Percentiles rank a stretch among this genome's conserved stretches.
Conservation (phyloP, 2,329 filamentous ascomycete genomes). For the Colletotrichum caudatum region DNA sequence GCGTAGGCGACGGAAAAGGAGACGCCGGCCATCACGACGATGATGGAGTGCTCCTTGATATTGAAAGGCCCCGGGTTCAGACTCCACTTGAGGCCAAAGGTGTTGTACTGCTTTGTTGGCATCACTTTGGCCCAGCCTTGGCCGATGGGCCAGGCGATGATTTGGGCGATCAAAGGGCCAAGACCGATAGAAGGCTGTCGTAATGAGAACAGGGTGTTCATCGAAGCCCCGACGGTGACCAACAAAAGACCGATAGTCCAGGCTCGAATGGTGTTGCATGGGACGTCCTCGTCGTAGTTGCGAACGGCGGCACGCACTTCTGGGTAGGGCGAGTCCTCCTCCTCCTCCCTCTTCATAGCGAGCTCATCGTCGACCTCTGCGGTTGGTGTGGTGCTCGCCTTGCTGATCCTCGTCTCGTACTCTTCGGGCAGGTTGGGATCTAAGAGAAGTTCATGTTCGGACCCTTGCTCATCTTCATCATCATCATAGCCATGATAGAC, state of each 20-base stretch:
- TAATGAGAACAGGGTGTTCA: constrained; percentile 74
- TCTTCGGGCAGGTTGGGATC: constrained; percentile 64
- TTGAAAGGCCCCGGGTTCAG: constrained; percentile 79
- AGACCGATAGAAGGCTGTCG: constrained; percentile 72
- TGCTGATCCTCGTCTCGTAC: constrained; percentile 52
- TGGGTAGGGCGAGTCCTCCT: constrained; percentile 73
- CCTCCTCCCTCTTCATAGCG: constrained; percentile 55
- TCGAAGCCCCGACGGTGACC: constrained; percentile 67
- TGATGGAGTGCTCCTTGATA: constrained; percentile 76
- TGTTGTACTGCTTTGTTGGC: constrained; percentile 61
- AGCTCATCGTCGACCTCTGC: constrained; percentile 48
- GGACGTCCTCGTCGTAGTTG: constrained; percentile 74
- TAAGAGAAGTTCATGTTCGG: constrained; percentile 68
- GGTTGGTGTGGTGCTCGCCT: constrained; percentile 21
- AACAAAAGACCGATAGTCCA: constrained; percentile 72
- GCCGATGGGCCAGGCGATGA: constrained; percentile 73
- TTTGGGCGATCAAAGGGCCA: constrained; percentile 71
- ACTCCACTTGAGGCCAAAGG: constrained; percentile 66
- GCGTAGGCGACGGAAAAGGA: constrained; percentile 78
- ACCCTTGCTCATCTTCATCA: constrained; percentile 59
- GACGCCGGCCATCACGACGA: constrained; percentile 78
- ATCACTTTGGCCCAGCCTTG: constrained; percentile 70
- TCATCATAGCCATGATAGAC: constrained; percentile 53
- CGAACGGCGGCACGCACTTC: constrained; percentile 74
- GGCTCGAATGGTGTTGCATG: constrained; percentile 74